Conservation (phyloP, 1,284 basidiomycete genomes). For the Trichosporon ovoides region DNA sequence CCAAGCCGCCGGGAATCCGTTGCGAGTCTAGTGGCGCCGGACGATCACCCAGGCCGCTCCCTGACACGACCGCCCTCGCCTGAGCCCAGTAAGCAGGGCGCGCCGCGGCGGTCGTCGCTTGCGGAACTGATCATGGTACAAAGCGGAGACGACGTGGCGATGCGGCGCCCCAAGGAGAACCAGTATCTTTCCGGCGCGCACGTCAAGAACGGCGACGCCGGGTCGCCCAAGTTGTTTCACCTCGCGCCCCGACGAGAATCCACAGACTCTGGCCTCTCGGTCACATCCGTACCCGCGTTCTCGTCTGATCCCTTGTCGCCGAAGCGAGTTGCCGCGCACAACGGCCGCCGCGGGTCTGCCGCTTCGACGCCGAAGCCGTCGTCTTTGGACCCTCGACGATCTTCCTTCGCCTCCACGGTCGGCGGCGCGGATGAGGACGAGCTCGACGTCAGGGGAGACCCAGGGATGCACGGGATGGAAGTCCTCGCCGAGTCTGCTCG, state of each 20-base stretch:
- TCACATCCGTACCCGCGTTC: neutral
- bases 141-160: slow-evolving; percentile 35
- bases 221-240: slow-evolving; percentile 1
- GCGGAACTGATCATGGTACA: slow-evolving; percentile 40
- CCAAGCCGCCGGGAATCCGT: neutral
- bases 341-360: neutral
- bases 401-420: neutral
- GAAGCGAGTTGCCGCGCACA: neutral
- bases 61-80: slow-evolving; percentile 31
- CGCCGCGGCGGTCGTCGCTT: slow-evolving; percentile 29
- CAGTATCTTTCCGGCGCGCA: neutral
- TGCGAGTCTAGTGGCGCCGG: slow-evolving; percentile 1
- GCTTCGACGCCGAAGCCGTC: neutral
- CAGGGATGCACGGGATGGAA: slow-evolving; percentile 42
- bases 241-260: slow-evolving; percentile 27
- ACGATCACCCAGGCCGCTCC: slow-evolving; percentile 7
- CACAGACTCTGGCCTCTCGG: slow-evolving; percentile 23
- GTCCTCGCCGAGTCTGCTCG: slow-evolving; percentile 38
- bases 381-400: neutral
- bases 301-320: neutral
- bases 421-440: slow-evolving; percentile 19
- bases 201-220: slow-evolving; percentile 3
- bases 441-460: slow-evolving; percentile 22
- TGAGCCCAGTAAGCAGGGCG: slow-evolving; percentile 13
- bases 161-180: slow-evolving; percentile 10